These are phyloP conservation scores for Castanea crenata DNA, from an alignment of 306 rosid genomes.

Conservation along the genomic window DNA sequence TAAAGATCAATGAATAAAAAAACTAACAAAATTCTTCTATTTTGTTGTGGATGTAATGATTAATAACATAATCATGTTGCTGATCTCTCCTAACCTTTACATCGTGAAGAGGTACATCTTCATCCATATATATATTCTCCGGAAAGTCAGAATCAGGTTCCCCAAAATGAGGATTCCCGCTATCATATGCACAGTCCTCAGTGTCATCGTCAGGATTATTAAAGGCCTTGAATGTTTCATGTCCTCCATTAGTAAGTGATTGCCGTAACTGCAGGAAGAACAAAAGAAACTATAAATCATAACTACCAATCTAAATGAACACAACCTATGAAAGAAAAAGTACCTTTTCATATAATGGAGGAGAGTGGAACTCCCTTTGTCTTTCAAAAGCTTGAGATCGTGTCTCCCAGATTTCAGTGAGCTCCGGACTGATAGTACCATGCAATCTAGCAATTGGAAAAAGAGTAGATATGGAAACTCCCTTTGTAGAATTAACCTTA, in stretches of 20 bases:
- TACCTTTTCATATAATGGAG: constrained; percentile 73
- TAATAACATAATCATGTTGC: constrained; percentile 9
- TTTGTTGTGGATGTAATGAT: not conserved
- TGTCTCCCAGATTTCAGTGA: constrained; percentile 61
- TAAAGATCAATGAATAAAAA: constrained; percentile 25
- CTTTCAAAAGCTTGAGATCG: constrained; percentile 33
- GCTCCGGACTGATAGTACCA: constrained; percentile 81
- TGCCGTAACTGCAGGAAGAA: constrained; percentile 68
- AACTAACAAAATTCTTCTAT: not conserved
- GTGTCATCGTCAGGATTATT: constrained; percentile 41
- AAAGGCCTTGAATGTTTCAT: constrained; percentile 39
- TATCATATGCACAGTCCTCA: constrained; percentile 48
- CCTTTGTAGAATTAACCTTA: constrained; percentile 25
- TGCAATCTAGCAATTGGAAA: constrained; percentile 81
- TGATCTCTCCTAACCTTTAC: constrained; percentile 52
- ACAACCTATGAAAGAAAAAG: not conserved
- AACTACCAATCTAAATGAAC: not conserved
- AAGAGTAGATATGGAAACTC: constrained; percentile 37
- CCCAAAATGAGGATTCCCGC: constrained; percentile 32
- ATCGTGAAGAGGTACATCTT: constrained; percentile 37
- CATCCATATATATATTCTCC: constrained; percentile 49
- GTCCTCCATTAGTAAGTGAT: constrained; percentile 54
- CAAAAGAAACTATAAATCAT: constrained; percentile 3
- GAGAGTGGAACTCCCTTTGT: constrained; percentile 43
- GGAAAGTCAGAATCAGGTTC: constrained; percentile 50